Base-by-base conservation (phyloP, 1,284 basidiomycete genomes). In the Phellinidium pouzarii region DNA sequence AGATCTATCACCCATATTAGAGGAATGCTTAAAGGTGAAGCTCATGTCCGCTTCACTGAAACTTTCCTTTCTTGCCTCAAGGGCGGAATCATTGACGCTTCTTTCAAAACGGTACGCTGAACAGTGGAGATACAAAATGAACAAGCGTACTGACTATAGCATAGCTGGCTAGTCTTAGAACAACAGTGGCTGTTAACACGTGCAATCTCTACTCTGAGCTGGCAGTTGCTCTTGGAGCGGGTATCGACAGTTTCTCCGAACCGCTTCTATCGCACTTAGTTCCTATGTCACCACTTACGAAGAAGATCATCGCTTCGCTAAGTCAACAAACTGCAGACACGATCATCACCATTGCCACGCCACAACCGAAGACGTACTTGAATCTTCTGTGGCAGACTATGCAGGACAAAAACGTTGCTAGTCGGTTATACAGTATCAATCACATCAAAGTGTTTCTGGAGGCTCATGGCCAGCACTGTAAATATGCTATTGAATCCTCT, bases 261-360 rank as follows among this genome's bases (percentile, higher is more conserved):
- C 66, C 74, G 0, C 66, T 97, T 3, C 73, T 94, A 49, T 77
- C 79, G 8, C 78, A 87, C 57, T 77, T 96, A 5, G 75, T 94
- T 29, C 83, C 82, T 59, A 91, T 99, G 91, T 84, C 91, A 23
- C 85, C 84, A 5, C 84, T 91, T 55, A 98, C 95, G n/a, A 99
- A 99, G 71, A 96, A 94, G 66, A 84, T 98, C 44, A 82, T 87
- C 29, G 92, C 90, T 9, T 84, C 91, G 53, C 85, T 87, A 52
- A 91, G 94, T 0, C 96, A 98, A 65, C 73, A 77, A 4, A 77
- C 82, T 0, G 78, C 90, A 1, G 75, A 78, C 1, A 72, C 77
- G 3, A 76, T 98, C 57, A 79, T 99, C 34, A 73, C 73, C 7
- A 71, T 87, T 60, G 80, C 84, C 1, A 84, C 88, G 1, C 76